Evolutionary conservation across 176 grass and related monocot genomes (phyloP), one percentile per base, ranked within the genome.

Genomic region (Cenchrus americanus): DNA sequence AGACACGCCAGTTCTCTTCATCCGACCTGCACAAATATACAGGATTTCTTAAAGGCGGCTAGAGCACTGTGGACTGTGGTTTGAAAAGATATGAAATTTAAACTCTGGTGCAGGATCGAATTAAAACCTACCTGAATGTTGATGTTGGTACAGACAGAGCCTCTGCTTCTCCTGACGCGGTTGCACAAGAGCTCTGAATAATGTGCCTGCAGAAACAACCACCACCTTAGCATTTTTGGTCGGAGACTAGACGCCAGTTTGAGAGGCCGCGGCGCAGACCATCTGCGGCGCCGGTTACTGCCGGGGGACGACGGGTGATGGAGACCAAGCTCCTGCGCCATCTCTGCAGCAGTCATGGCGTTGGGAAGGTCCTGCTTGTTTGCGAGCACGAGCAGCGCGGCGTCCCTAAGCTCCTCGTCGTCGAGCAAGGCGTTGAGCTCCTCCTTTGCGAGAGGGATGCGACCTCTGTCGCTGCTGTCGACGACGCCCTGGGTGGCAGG

Each of bases 351-450:
- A 49, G 24, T 51, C 44, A 79, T 52, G 5, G 62, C 77, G 21
- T 66, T 66, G 5, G 77, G 77, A 34, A n/a, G 77, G 61, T 66
- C 63, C 15, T 79, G 77, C 43, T 79, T 66, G 12, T 66, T 66
- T 27, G 77, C 77, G 52, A 79, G 65, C 42, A 66, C 61, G 10
- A 79, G 77, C 15, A 79, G 4, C 61, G 44, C 43, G 7, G 17
- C 24, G 50, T 79, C 46, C 5, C 24, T 51, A 5, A 48, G 14
- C 10, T 79, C 26, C 15, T 79, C 77, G 61, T 79, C 49, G 49
- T 51, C 24, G 9, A 77, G 52, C 18, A 77, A 42, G 19, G 9
- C 24, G 74, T 77, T 7, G 10, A 77, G 19, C 53, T 44, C 34
- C 14, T 77, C 54, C 55, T 10, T 24, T 10, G 74, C 54, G 0